Conservation (phyloP, 208 protist species). For the Leishmania arabica region DNA sequence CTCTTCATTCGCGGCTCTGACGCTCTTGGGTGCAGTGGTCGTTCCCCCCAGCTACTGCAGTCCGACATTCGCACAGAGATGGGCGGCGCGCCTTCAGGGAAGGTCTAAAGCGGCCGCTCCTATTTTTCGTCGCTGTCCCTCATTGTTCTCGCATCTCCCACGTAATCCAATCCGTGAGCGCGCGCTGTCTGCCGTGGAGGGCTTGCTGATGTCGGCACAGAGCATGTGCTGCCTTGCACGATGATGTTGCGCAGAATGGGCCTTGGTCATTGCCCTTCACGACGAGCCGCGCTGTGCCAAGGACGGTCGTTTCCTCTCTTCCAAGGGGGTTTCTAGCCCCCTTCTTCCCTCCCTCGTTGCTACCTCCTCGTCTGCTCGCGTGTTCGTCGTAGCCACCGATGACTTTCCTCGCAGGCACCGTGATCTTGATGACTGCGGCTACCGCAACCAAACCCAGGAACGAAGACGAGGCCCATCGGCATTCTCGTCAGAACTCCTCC, state of each 20-base stretch:
- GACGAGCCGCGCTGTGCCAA: background rate
- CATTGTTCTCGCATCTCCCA: background rate
- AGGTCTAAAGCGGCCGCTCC: background rate
- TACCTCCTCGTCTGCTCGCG: background rate
- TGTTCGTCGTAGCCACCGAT: background rate
- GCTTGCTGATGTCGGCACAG: background rate
- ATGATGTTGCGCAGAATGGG: slow-evolving; percentile 1
- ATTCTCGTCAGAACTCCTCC: background rate
- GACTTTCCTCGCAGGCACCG: background rate
- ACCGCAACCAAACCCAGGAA: background rate
- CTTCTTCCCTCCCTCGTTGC: background rate
- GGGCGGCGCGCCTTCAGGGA: background rate
- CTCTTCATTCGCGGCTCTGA: slow-evolving; percentile 22
- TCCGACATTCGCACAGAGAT: background rate
- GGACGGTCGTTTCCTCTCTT: background rate
- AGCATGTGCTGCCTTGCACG: slow-evolving; percentile 5
- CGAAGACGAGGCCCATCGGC: background rate
- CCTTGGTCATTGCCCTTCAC: background rate
- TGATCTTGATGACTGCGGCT: background rate
- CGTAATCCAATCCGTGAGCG: background rate
- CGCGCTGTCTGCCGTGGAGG: background rate
- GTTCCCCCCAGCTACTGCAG: slow-evolving; percentile 4
- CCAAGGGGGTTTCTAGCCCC: background rate
- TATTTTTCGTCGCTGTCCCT: background rate
- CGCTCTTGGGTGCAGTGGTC: slow-evolving; percentile 20